These are phyloP conservation scores for Epichloe sylvatica DNA, from an alignment of 2,329 filamentous ascomycete species.

Conservation along the genomic window DNA sequence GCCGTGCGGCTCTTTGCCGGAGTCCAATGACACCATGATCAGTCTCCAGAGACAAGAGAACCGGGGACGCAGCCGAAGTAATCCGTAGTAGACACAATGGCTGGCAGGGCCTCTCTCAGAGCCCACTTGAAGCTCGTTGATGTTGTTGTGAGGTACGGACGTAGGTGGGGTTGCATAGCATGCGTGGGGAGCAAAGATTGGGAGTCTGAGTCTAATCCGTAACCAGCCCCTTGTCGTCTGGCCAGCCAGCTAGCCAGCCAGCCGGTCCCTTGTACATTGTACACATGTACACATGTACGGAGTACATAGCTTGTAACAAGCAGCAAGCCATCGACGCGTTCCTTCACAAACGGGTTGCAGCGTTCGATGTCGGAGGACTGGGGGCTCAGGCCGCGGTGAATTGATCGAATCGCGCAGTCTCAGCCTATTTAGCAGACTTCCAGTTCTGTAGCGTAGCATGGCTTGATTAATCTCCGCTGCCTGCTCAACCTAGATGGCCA, in stretches of 20 bases:
- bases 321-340: not conserved
- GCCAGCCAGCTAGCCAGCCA: not conserved
- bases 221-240: not conserved
- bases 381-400: not conserved
- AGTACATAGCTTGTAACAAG: no score
- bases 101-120: conserved; percentile 1
- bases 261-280: not conserved
- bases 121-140: not conserved
- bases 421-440: not conserved
- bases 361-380: not conserved
- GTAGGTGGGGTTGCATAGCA: not conserved
- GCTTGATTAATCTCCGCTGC: not conserved
- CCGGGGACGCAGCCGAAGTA: conserved; percentile 6
- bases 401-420: not conserved
- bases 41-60: not conserved
- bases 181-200: not conserved
- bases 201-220: not conserved
- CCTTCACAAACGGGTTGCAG: not conserved
- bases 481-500: not conserved
- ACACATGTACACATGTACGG: no score
- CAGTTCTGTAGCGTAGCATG: not conserved
- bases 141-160: not conserved
- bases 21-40: conserved; percentile 1
- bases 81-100: conserved; percentile 4
- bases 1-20: conserved; percentile 2